Evolutionary conservation across 371 early-diverging fungal genomes (phyloP), one percentile per base, ranked within the genome.

Genomic region (Mucor velutinosus): DNA sequence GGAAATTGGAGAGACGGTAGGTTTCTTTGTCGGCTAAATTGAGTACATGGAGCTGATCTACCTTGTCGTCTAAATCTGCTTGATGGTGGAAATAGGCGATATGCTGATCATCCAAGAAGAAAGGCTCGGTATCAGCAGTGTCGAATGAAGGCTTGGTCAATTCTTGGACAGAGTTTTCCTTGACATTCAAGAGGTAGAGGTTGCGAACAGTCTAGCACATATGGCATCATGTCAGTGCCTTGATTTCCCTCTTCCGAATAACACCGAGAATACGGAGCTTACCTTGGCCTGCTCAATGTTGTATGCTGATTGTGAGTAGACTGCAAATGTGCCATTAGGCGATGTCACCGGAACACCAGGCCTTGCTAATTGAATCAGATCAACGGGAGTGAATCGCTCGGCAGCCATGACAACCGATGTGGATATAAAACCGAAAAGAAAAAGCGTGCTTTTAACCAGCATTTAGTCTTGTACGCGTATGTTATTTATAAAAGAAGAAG

Each of bases 271-370:
- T 62, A n/a, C 1, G 11, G 7, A 7, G 11, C 58, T 29, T 74
- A 81, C 84, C 71, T 81, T 84, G 64, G 85, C 78, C 32, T 81
- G 72, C 27, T 75, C 71, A 55, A 70, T 60, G 56, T 75, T 69
- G 63, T 89, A 89, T 19, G 65, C 69, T 2, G 86, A 85, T n/a
- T 82, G 74, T 10, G 82, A 73, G 72, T 82, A 87, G 45, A 86
- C 84, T 21, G 85, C 86, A 29, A 73, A 65, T 1, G 67, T 59
- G 1, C 87, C 86, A 47, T 73, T 83, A 39, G 86, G 86, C 10
- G 86, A 81, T 37, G 83, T 66, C 0, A 77, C 47, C n/a, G 82
- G 78, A 12, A 66, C 66, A 7, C 79, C 76, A 8, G 87, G 87
- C 25, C 85, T 79, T 21, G 86, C 78, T 7, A 89, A 71, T 37